A percentile compares a stretch with the other conserved stretches of the same genome.
Conservation (phyloP, 78 protist genomes). For the Corallochytrium limacisporum region DNA sequence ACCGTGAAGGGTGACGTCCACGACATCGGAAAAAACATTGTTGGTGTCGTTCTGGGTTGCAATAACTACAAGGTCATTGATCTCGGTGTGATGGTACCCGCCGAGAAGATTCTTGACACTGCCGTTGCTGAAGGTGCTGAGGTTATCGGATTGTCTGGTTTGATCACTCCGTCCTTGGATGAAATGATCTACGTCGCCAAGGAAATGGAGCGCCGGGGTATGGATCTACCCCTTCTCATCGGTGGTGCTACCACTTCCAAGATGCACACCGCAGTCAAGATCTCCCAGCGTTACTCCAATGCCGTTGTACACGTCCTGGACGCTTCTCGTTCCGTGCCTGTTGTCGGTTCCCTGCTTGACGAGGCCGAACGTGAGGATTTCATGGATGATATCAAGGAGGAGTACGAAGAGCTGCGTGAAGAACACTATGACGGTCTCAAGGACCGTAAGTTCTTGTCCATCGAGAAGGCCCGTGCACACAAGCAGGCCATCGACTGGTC, state of each 20-base stretch:
- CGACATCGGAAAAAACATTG: slow-evolving; percentile 98
- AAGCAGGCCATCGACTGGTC: slow-evolving; percentile 33
- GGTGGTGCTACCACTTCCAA: slow-evolving; percentile 98
- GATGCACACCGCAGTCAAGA: slow-evolving; percentile 96
- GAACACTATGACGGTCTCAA: slow-evolving; percentile 68
- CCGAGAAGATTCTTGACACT: slow-evolving; percentile 63
- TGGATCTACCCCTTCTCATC: slow-evolving; percentile 81
- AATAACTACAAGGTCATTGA: slow-evolving; percentile 84
- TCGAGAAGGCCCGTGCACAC: slow-evolving; percentile 59
- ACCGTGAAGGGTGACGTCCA: slow-evolving; percentile 99
- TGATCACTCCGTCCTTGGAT: slow-evolving; percentile 96
- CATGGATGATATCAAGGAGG: slow-evolving; percentile 43
- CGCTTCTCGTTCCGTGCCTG: slow-evolving; percentile 80
- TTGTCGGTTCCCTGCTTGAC: slow-evolving; percentile 55
- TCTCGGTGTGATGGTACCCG: slow-evolving; percentile 85
- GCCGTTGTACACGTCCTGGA: slow-evolving; percentile 84
- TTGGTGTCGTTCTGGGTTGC: slow-evolving; percentile 93
- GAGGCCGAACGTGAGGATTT: slow-evolving; percentile 29
- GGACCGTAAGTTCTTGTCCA: slow-evolving; percentile 60
- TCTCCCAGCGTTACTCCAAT: slow-evolving; percentile 59
- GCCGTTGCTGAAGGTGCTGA: slow-evolving; percentile 66
- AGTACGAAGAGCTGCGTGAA: slow-evolving; percentile 74
- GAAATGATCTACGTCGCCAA: slow-evolving; percentile 91
- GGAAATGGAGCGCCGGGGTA: slow-evolving; percentile 70
- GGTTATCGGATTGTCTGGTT: slow-evolving; percentile 89